Percentiles rank a stretch among this genome's conserved stretches.
phyloP scores from a whole-genome alignment of 257 asterid species.

The Solanum chiquidenum region DNA sequence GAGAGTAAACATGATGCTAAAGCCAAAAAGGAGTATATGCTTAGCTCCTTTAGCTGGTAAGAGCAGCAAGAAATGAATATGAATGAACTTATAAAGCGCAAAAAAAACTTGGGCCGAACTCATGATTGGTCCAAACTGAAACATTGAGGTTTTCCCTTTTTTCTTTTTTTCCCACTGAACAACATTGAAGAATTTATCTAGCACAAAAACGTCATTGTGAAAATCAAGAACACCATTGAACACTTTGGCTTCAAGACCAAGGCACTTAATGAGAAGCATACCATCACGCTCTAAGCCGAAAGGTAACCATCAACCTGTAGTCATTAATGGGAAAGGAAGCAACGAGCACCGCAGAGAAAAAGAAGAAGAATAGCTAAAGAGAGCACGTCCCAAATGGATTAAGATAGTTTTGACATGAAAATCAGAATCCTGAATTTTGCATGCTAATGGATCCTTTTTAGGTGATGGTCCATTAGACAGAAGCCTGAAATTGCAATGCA shows the following conservation, averaged over 20 bases:
- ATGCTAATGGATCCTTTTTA: background rate
- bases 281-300: background rate
- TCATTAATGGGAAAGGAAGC: background rate
- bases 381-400: background rate
- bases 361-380: background rate
- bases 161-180: background rate
- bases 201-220: background rate
- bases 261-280: background rate
- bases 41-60: background rate
- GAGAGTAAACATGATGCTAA: background rate
- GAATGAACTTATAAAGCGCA: background rate
- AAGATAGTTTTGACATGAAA: background rate
- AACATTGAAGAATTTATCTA: background rate
- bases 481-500: background rate
- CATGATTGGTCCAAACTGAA: background rate
- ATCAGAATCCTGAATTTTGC: background rate
- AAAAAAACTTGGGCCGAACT: background rate
- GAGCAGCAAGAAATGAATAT: background rate
- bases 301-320: background rate
- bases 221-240: background rate
- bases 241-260: background rate
- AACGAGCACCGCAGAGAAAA: background rate
- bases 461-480: background rate
- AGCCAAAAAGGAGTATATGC: background rate
- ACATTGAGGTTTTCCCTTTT: background rate